phyloP scores from a whole-genome alignment of 768 basidiomycete species.

The Butyriboletus loyo region DNA sequence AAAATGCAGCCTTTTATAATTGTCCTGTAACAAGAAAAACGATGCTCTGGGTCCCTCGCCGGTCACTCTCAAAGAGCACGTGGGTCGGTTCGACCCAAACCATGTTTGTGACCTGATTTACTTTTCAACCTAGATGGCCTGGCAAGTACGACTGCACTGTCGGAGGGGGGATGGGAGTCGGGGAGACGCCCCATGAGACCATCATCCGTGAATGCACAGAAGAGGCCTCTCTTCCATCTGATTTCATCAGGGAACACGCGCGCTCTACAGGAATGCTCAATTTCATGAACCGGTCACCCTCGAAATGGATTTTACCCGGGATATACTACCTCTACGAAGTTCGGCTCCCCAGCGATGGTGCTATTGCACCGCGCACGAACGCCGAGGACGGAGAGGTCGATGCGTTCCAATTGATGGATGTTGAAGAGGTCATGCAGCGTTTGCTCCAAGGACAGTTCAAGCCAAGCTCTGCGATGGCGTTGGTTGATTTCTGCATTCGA shows the following conservation, averaged over 20 bases:
- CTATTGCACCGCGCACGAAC: slow-evolving; percentile 36
- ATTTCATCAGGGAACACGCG: slow-evolving; percentile 33
- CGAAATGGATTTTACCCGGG: slow-evolving; percentile 44
- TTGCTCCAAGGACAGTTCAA: slow-evolving; percentile 39
- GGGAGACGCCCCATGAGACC: slow-evolving; percentile 35
- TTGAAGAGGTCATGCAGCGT: slow-evolving; percentile 31
- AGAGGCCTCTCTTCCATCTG: slow-evolving; percentile 40
- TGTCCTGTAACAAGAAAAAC: slow-evolving; percentile 27
- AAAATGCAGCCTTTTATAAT: slow-evolving; percentile 33
- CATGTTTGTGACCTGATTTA: neutral
- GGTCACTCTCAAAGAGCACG: slow-evolving; percentile 41
- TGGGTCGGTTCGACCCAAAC: slow-evolving; percentile 16
- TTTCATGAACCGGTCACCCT: slow-evolving; percentile 42
- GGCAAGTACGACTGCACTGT: slow-evolving; percentile 43
- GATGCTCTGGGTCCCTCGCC: slow-evolving; percentile 41
- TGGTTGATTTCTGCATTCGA: slow-evolving; percentile 41
- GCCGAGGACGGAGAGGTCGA: slow-evolving; percentile 42
- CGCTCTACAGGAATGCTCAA: slow-evolving; percentile 38
- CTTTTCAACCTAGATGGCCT: slow-evolving; percentile 18
- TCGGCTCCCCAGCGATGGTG: slow-evolving; percentile 35
- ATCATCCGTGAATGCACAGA: slow-evolving; percentile 43
- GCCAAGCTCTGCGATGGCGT: slow-evolving; percentile 41
- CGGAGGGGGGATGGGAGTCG: slow-evolving; percentile 42
- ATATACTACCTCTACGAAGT: slow-evolving; percentile 46
- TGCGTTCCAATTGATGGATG: slow-evolving; percentile 37